phyloP scores from a whole-genome alignment of 2,329 filamentous ascomycete species.

The Penicillium griseofulvum region DNA sequence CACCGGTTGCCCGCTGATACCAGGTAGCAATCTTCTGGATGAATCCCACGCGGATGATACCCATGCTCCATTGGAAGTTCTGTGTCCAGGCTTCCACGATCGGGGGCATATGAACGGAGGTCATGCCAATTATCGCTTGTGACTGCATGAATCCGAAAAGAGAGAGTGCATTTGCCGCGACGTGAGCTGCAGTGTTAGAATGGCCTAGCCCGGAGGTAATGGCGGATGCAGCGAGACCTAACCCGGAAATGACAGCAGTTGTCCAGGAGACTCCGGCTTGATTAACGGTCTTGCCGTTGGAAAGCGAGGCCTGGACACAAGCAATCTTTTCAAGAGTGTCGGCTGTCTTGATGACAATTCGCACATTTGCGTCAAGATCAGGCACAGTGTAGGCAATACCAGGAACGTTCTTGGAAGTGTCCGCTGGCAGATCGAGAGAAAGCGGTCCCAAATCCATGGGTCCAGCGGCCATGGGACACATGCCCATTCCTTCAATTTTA shows the following conservation, averaged over 20 bases:
- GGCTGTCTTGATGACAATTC: slow-evolving; percentile 74
- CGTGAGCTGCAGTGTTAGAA: slow-evolving; percentile 89
- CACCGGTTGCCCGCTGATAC: slow-evolving; percentile 93
- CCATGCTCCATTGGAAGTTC: slow-evolving; percentile 98
- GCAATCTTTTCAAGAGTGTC: slow-evolving; percentile 65
- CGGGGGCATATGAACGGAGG: slow-evolving; percentile 75
- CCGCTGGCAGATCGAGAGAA: slow-evolving; percentile 59
- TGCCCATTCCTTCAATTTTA: slow-evolving; percentile 62
- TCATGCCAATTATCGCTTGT: slow-evolving; percentile 86
- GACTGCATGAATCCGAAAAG: slow-evolving; percentile 93
- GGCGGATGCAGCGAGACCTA: slow-evolving; percentile 80
- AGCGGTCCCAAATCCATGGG: slow-evolving; percentile 70
- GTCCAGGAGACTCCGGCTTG: slow-evolving; percentile 85
- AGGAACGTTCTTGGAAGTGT: slow-evolving; percentile 66
- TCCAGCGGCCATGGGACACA: slow-evolving; percentile 89
- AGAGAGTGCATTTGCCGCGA: slow-evolving; percentile 90
- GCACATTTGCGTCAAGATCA: slow-evolving; percentile 83
- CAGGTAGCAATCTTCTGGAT: slow-evolving; percentile 87
- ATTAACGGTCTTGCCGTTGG: slow-evolving; percentile 90
- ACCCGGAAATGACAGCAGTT: slow-evolving; percentile 80
- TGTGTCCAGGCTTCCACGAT: slow-evolving; percentile 92
- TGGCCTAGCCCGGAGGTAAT: slow-evolving; percentile 87
- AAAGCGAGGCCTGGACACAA: slow-evolving; percentile 82
- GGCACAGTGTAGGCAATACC: slow-evolving; percentile 84
- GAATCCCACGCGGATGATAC: slow-evolving; percentile 83